Percentiles rank a stretch among this genome's conserved stretches.
These are phyloP conservation scores for Pyricularia grisea DNA, from an alignment of 2,329 filamentous ascomycete species.

Conservation along the genomic window DNA sequence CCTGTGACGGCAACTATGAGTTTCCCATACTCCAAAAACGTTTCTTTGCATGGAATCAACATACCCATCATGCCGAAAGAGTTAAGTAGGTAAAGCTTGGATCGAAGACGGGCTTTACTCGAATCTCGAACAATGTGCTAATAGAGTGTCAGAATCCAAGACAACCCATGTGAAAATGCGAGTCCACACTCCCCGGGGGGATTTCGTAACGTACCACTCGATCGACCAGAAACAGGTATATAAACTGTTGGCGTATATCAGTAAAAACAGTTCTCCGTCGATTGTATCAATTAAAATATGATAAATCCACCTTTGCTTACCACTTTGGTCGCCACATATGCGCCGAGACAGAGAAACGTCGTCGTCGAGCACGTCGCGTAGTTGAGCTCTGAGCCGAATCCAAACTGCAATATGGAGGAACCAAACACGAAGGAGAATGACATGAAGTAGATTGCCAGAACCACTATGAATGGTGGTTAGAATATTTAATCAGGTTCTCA, in stretches of 20 bases:
- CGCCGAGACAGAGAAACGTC: conserved; percentile 50
- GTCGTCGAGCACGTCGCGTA: conserved; percentile 43
- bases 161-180: neutral
- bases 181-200: conserved; percentile 8
- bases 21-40: conserved; percentile 15
- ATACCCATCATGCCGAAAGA: conserved; percentile 45
- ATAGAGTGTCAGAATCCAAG: neutral
- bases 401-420: conserved; percentile 46
- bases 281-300: neutral
- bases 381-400: conserved; percentile 44
- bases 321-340: conserved; percentile 56
- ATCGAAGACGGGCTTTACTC: conserved; percentile 37
- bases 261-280: neutral
- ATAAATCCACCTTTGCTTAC: neutral
- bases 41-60: neutral
- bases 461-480: conserved; percentile 20
- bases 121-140: neutral
- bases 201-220: conserved; percentile 50
- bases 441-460: conserved; percentile 49
- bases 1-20: conserved; percentile 17
- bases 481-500: neutral
- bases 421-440: conserved; percentile 51
- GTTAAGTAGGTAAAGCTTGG: conserved; percentile 52
- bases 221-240: conserved; percentile 58
- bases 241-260: conserved; percentile 23